phyloP scores from a whole-genome alignment of 352 stramenopile species.

The Aphanomyces stellatus region DNA sequence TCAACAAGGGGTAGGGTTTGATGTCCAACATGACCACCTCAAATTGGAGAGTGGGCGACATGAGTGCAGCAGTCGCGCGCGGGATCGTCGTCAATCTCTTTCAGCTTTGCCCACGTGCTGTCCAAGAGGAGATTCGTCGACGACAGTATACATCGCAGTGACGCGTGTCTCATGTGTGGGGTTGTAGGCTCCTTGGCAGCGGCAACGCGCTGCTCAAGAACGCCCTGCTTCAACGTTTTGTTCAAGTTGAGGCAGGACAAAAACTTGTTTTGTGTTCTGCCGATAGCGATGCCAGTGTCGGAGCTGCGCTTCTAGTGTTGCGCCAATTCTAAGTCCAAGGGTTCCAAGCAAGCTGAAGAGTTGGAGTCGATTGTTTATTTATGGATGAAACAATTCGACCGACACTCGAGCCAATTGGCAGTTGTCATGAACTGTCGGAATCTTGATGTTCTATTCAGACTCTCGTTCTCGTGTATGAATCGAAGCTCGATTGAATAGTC shows the following conservation, averaged over 20 bases:
- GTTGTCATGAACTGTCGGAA: too few species aligned
- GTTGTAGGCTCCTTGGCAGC: slow-evolving; percentile 53
- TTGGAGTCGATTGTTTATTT: too few species aligned
- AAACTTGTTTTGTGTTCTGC: not conserved
- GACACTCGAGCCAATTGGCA: too few species aligned
- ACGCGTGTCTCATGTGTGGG: slow-evolving; percentile 6
- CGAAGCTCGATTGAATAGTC: too few species aligned
- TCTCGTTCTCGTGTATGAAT: too few species aligned
- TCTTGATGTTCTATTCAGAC: too few species aligned
- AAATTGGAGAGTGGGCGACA: slow-evolving; percentile 66
- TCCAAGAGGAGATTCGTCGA: slow-evolving; percentile 25
- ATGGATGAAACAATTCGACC: too few species aligned
- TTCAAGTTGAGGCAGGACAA: slow-evolving; percentile 20
- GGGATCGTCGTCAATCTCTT: slow-evolving; percentile 69
- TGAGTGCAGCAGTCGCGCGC: slow-evolving; percentile 51
- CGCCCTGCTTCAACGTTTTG: slow-evolving; percentile 43
- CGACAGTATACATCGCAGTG: not conserved
- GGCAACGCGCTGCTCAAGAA: slow-evolving; percentile 65
- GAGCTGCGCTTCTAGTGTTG: not conserved
- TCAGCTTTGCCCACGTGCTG: slow-evolving; percentile 43
- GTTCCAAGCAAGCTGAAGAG: too few species aligned
- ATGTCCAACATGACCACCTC: slow-evolving; percentile 44
- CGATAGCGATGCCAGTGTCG: not conserved
- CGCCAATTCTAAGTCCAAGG: too few species aligned
- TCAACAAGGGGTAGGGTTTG: slow-evolving; percentile 22